phyloP scores from a whole-genome alignment of 345 rosid species.

The Syzygium grande region DNA sequence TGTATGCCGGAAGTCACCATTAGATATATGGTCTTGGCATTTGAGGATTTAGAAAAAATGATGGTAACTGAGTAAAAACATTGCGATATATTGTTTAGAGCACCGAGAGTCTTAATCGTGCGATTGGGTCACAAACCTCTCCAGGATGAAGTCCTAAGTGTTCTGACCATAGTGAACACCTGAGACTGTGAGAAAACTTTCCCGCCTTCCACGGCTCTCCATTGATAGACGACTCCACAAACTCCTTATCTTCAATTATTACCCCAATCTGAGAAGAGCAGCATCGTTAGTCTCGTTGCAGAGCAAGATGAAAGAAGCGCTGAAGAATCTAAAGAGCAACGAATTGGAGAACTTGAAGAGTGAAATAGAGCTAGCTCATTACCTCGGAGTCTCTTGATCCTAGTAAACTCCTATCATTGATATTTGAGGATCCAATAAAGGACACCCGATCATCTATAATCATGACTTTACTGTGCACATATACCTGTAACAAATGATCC shows the following conservation, averaged over 20 bases:
- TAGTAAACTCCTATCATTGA: slow-evolving; percentile 85
- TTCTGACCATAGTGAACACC: slow-evolving; percentile 81
- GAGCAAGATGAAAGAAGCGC: background rate
- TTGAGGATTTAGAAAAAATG: background rate
- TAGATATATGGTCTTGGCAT: background rate
- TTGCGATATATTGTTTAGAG: background rate
- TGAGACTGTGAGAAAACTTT: slow-evolving; percentile 58
- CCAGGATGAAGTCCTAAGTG: slow-evolving; percentile 66
- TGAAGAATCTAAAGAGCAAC: background rate
- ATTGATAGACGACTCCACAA: slow-evolving; percentile 60
- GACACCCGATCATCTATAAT: slow-evolving; percentile 67
- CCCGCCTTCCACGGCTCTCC: slow-evolving; percentile 87
- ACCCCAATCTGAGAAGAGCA: slow-evolving; percentile 60
- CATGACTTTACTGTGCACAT: slow-evolving; percentile 92
- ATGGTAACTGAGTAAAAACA: background rate
- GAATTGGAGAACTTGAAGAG: background rate
- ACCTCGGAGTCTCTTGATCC: slow-evolving; percentile 99
- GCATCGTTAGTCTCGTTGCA: background rate
- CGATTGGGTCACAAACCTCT: slow-evolving; percentile 35
- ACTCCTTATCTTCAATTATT: slow-evolving; percentile 80
- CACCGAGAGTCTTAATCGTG: background rate
- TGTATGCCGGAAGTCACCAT: background rate
- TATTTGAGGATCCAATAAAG: slow-evolving; percentile 78
- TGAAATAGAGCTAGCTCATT: background rate
- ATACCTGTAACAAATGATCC: slow-evolving; percentile 31